Conservation (phyloP, 2,329 filamentous ascomycete genomes). For the Xylariaceae sp. region DNA sequence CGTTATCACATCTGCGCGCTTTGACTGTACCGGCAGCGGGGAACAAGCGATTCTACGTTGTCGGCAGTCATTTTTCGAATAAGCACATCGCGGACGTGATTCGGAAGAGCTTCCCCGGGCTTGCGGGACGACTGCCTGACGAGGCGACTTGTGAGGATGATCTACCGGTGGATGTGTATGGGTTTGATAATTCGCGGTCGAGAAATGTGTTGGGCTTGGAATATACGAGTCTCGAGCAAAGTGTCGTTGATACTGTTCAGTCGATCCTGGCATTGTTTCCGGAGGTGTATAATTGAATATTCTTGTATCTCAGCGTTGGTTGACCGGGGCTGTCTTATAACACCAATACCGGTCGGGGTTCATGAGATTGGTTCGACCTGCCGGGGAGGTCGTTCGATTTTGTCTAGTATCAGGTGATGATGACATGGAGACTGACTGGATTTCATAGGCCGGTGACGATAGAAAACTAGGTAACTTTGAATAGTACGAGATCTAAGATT, state of each 20-base stretch:
- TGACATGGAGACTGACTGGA: too few relatives aligned
- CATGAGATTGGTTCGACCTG: too few relatives aligned
- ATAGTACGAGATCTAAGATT: too few relatives aligned
- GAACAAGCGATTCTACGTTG: slow-evolving; percentile 60
- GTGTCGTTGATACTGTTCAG: slow-evolving; percentile 55
- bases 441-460: too few relatives aligned
- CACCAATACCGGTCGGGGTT: too few relatives aligned
- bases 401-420: too few relatives aligned
- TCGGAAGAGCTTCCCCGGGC: slow-evolving; percentile 50
- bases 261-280: slow-evolving; percentile 31
- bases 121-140: slow-evolving; percentile 44
- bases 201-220: slow-evolving; percentile 55
- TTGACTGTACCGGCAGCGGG: slow-evolving; percentile 54
- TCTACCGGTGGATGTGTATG: slow-evolving; percentile 46
- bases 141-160: slow-evolving; percentile 36
- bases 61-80: slow-evolving; percentile 58
- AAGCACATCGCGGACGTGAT: slow-evolving; percentile 55
- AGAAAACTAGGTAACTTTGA: too few relatives aligned
- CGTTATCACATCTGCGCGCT: slow-evolving; percentile 59
- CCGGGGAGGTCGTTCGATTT: too few relatives aligned
- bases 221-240: slow-evolving; percentile 55
- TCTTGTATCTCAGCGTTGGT: not conserved
- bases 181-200: slow-evolving; percentile 52
- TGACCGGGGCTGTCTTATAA: too few relatives aligned
- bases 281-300: not conserved